These are phyloP conservation scores for Cladosporium oxysporum DNA, from an alignment of 2,329 filamentous ascomycete species.

Conservation along the genomic window DNA sequence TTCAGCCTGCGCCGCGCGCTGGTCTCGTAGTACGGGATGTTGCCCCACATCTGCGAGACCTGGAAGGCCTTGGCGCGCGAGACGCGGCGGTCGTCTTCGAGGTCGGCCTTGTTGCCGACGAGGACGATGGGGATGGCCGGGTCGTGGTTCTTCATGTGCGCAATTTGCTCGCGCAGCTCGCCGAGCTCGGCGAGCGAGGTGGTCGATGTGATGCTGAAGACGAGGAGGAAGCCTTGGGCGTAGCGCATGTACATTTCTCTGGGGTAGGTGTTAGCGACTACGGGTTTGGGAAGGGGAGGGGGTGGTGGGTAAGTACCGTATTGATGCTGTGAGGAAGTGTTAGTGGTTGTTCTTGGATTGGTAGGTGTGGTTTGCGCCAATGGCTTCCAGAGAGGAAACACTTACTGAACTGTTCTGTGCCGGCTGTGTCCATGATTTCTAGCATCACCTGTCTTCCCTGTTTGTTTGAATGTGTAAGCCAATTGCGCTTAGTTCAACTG, in stretches of 20 bases:
- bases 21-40: conserved; percentile 87
- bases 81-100: conserved; percentile 81
- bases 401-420: conserved; percentile 90
- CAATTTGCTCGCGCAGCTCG: conserved; percentile 83
- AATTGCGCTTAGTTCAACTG: neutral
- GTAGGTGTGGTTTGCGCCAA: neutral
- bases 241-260: conserved; percentile 91
- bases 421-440: conserved; percentile 89
- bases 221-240: conserved; percentile 85
- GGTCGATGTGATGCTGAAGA: conserved; percentile 86
- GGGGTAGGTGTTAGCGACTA: neutral
- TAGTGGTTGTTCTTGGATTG: neutral
- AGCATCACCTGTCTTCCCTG: conserved; percentile 85
- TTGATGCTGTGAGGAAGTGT: conserved; percentile 26
- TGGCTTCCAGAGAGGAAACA: conserved; percentile 25
- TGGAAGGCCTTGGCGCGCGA: conserved; percentile 77
- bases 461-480: neutral
- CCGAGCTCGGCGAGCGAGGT: conserved; percentile 81
- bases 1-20: conserved; percentile 81
- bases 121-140: conserved; percentile 69
- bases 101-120: conserved; percentile 87
- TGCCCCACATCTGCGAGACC: conserved; percentile 82
- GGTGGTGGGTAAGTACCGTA: conserved; percentile 23
- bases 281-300: neutral
- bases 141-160: conserved; percentile 86